Evolutionary conservation across 768 basidiomycete species (phyloP).

Genomic region (Termitomyces sp.): DNA sequence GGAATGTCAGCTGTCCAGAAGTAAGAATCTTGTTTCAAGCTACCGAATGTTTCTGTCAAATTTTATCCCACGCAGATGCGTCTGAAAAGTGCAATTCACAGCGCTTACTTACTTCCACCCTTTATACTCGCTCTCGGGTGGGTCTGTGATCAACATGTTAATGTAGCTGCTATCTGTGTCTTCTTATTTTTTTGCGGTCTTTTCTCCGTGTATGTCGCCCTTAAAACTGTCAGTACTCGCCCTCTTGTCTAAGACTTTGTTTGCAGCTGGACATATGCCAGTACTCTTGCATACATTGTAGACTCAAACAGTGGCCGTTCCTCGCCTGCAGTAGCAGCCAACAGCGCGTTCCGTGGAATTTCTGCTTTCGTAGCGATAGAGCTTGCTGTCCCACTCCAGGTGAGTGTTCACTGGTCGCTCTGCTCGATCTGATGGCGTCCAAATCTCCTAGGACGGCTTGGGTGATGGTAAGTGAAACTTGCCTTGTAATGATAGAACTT

Average conservation of each 20-base stretch:
- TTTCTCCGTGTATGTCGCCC: conserved; percentile 56
- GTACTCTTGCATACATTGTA: conserved; percentile 78
- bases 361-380: conserved; percentile 69
- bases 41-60: neutral
- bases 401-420: conserved; percentile 19
- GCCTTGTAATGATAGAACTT: neutral
- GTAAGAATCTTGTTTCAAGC: conserved; percentile 25
- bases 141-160: conserved; percentile 57
- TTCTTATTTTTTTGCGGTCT: conserved; percentile 72
- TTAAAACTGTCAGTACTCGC: neutral
- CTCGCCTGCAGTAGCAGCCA: conserved; percentile 68
- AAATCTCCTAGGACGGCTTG: conserved; percentile 41
- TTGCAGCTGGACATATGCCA: conserved; percentile 51
- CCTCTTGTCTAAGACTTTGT: neutral
- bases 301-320: conserved; percentile 83
- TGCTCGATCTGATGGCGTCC: neutral
- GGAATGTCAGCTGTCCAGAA: conserved; percentile 53
- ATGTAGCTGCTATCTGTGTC: conserved; percentile 65
- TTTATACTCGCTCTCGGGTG: conserved; percentile 69
- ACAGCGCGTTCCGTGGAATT: conserved; percentile 70
- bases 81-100: conserved; percentile 53
- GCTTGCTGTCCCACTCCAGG: conserved; percentile 69
- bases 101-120: conserved; percentile 54
- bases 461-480: conserved; percentile 57
- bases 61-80: conserved; percentile 51